These are phyloP conservation scores for Hansfordia pulvinata DNA, from an alignment of 2,329 filamentous ascomycete genomes.

Conservation along the genomic window DNA sequence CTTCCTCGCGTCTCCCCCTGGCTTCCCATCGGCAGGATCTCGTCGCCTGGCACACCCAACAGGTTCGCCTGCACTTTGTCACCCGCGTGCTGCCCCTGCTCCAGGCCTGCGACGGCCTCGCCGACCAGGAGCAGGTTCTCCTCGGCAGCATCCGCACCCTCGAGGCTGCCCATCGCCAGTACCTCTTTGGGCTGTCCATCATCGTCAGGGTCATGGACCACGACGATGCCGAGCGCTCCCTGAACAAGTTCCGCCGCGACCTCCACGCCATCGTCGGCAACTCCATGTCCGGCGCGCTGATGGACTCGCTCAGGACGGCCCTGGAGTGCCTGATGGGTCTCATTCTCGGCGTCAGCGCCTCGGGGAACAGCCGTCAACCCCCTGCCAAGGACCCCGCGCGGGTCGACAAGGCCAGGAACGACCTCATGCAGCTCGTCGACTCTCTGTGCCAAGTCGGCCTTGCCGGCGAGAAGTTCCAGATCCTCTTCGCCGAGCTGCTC, in stretches of 20 bases:
- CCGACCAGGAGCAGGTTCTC: conserved; percentile 30
- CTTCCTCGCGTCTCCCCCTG: conserved; percentile 28
- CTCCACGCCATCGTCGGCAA: conserved; percentile 53
- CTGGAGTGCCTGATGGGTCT: conserved; percentile 36
- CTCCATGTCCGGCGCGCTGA: conserved; percentile 40
- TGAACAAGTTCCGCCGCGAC: conserved; percentile 42
- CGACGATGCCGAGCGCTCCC: conserved; percentile 20
- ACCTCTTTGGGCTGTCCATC: conserved; percentile 38
- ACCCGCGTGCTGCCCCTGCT: conserved; percentile 44
- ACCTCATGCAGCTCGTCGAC: conserved; percentile 41
- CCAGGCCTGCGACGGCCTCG: conserved; percentile 27
- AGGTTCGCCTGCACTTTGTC: conserved; percentile 47
- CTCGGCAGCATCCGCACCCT: conserved; percentile 40
- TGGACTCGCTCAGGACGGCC: conserved; percentile 38
- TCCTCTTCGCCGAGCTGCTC: conserved; percentile 59
- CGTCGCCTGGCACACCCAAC: conserved; percentile 44
- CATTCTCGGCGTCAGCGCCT: conserved; percentile 23
- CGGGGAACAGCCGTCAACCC: neutral
- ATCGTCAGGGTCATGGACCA: conserved; percentile 32
- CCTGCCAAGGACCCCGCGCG: conserved; percentile 14
- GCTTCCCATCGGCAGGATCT: conserved; percentile 41
- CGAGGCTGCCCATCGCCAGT: conserved; percentile 44
- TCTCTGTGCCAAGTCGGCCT: conserved; percentile 52
- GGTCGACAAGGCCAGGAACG: conserved; percentile 27
- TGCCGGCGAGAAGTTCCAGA: conserved; percentile 54